These are phyloP conservation scores for Puccinia horiana DNA, from an alignment of 1,284 basidiomycete species.

Conservation along the genomic window DNA sequence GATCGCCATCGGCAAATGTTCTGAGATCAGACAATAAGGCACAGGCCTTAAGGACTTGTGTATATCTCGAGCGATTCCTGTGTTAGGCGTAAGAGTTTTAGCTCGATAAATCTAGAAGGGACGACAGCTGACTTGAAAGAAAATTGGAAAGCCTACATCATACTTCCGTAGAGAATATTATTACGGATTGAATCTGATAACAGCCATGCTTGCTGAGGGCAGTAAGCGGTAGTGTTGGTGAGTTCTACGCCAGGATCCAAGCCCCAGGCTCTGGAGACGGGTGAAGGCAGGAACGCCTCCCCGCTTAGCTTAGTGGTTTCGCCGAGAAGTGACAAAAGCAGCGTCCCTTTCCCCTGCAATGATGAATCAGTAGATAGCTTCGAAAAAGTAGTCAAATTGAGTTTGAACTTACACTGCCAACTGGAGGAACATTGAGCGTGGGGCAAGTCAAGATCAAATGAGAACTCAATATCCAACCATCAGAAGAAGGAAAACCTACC, in stretches of 20 bases:
- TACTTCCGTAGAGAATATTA: conserved; percentile 76
- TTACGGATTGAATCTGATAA: conserved; percentile 73
- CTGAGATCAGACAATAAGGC: conserved; percentile 73
- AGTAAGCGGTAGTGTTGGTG: conserved; percentile 79
- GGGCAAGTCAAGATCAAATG: not conserved
- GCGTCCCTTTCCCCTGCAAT: conserved; percentile 61
- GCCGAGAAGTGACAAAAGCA: conserved; percentile 66
- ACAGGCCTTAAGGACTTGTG: conserved; percentile 60
- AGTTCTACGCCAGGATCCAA: conserved; percentile 65
- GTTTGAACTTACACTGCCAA: not conserved
- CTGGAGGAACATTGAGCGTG: not conserved
- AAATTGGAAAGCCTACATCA: conserved; percentile 52
- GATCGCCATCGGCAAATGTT: conserved; percentile 74
- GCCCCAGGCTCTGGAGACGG: conserved; percentile 58
- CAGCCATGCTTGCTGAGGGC: conserved; percentile 82
- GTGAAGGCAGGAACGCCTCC: conserved; percentile 63
- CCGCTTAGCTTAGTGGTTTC: conserved; percentile 63
- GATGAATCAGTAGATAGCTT: conserved; percentile 53
- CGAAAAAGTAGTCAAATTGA: not conserved
- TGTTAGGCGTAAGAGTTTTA: not conserved
- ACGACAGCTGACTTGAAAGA: no score
- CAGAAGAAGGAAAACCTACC: conserved; percentile 33
- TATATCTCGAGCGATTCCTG: conserved; percentile 32
- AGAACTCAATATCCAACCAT: not conserved
- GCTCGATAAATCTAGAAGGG: not conserved